These are phyloP conservation scores for Rubia peregrina DNA, from an alignment of 305 asterid species.

Conservation along the genomic window DNA sequence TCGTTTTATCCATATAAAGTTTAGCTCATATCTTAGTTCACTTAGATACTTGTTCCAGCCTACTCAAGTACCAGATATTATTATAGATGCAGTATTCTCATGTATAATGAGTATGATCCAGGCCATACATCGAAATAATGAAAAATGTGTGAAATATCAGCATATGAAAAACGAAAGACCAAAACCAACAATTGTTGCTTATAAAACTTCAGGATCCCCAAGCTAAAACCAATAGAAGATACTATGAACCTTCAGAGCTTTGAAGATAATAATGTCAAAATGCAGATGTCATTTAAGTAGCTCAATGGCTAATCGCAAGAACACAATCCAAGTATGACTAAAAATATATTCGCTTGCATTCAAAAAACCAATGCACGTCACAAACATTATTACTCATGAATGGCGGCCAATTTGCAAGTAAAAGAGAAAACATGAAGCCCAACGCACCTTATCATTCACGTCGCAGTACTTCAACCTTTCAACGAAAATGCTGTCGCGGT, in stretches of 20 bases:
- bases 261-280: not conserved
- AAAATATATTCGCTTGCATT: not conserved
- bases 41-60: not conserved
- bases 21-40: not conserved
- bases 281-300: not conserved
- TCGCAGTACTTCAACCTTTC: slow-evolving; percentile 89
- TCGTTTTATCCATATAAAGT: not conserved
- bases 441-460: slow-evolving; percentile 81
- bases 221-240: not conserved
- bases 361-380: not conserved
- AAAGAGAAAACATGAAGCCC: slow-evolving; percentile 5
- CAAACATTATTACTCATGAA: not conserved
- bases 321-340: not conserved
- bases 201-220: not conserved
- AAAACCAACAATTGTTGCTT: not conserved
- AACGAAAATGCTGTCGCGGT: slow-evolving; percentile 61
- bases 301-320: not conserved
- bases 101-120: not conserved
- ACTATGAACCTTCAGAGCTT: not conserved
- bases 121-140: not conserved
- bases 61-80: not conserved
- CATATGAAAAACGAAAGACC: not conserved
- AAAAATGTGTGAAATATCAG: not conserved
- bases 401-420: not conserved
- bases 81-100: not conserved